phyloP scores from a whole-genome alignment of 2,329 filamentous ascomycete genomes.

The Calonectria pauciramosa region DNA sequence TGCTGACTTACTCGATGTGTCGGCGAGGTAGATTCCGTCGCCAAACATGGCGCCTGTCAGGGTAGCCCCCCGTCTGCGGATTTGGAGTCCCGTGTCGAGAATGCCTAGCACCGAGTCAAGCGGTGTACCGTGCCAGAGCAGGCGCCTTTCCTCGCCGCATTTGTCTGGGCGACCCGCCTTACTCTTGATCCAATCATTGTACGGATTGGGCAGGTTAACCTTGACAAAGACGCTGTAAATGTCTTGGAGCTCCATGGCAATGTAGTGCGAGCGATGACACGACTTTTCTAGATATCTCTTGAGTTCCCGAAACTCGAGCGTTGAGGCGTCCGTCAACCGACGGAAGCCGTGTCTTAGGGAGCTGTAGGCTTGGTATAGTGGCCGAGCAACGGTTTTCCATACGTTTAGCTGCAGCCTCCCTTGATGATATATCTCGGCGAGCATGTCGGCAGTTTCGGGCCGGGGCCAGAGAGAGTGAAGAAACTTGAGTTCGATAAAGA shows the following conservation, averaged over 20 bases:
- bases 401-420: not conserved
- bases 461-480: not conserved
- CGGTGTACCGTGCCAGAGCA: not conserved
- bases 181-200: not conserved
- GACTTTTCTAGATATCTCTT: not conserved
- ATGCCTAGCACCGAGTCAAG: not conserved
- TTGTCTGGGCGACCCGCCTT: not conserved
- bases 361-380: not conserved
- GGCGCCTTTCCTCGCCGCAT: not conserved
- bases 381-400: not conserved
- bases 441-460: not conserved
- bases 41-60: not conserved
- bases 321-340: not conserved
- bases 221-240: not conserved
- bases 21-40: not conserved
- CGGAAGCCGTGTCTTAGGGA: not conserved
- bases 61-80: not conserved
- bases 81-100: not conserved
- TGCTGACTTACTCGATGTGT: not conserved
- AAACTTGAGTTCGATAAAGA: not conserved
- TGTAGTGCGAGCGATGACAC: not conserved
- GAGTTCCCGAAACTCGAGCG: not conserved
- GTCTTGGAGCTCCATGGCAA: not conserved
- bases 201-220: not conserved
- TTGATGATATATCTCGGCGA: not conserved